Evolutionary conservation across 1,139 yeast genomes (phyloP), one percentile per base, ranked within the genome.

Genomic region (Hyphopichia buzzinii): DNA sequence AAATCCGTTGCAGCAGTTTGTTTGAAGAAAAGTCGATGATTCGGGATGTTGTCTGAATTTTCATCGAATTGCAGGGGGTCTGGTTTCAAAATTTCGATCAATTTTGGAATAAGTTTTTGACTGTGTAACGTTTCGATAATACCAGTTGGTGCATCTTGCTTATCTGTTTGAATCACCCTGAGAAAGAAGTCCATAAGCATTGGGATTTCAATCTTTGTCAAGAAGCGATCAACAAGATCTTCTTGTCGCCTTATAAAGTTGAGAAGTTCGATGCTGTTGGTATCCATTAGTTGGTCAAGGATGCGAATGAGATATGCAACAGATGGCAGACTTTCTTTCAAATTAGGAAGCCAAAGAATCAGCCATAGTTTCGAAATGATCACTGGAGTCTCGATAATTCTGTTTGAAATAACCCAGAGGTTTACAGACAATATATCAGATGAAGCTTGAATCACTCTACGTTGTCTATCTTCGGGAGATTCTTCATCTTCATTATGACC

Each of bases 1-100:
- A 92, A 92, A 55, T 92, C 99, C 8, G 97, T 95, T 2, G 96
- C 95, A 0, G 97, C 95, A 3, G 95, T 83, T 59, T 92, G 97
- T 35, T 79, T 79, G 40, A 92, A 79, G 26, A 84, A 72, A 28
- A 58, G 46, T 34, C 50, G 52, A 30, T 59, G 61, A 36, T 64
- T 58, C 1, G 73, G 64, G 25, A 67, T 59, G 17, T 46, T 46
- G 4, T 41, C 37, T 4, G 41, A 31, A 11, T 42, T 44, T 2
- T 39, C 39, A 10, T 37, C 48, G 45, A 66, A 67, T 38, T 64
- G 72, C 1, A 64, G 52, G 5, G 63, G 58, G 30, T 69, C 66
- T 0, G 81, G 77, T 38, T 67, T 68, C 42, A 81, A 57, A 14
- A 77, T 63, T 14, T 74, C 70, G 13, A 81, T 56, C 30, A 81